A percentile compares a stretch with the other conserved stretches of the same genome.
phyloP scores from a whole-genome alignment of 1,139 yeast genomes.

The Pichia sp. region DNA sequence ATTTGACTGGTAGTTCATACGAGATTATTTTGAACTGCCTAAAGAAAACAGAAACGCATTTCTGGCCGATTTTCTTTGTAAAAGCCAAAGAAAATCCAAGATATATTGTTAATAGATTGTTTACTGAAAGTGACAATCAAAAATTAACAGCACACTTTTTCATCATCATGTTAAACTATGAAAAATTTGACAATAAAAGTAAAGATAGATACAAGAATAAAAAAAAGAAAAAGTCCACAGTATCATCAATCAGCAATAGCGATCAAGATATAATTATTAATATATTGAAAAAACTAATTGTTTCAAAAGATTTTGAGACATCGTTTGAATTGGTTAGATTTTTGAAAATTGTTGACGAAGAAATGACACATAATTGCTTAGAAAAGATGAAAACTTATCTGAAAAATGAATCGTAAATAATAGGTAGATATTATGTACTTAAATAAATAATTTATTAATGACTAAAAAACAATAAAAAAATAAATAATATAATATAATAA shows the following conservation, averaged over 20 bases:
- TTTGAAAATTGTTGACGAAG: slow-evolving; percentile 38
- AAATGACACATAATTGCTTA: slow-evolving; percentile 21
- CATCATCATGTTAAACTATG: slow-evolving; percentile 41
- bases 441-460: background rate
- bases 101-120: slow-evolving; percentile 31
- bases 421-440: background rate
- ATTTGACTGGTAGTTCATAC: slow-evolving; percentile 29
- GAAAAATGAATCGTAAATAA: background rate
- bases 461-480: background rate
- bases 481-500: background rate
- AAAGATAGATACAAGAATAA: slow-evolving; percentile 9
- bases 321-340: slow-evolving; percentile 43
- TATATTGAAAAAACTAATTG: slow-evolving; percentile 36
- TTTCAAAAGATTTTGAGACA: slow-evolving; percentile 42
- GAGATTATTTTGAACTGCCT: slow-evolving; percentile 33
- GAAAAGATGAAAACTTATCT: slow-evolving; percentile 18
- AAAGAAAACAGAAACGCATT: slow-evolving; percentile 58
- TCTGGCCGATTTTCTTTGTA: slow-evolving; percentile 51
- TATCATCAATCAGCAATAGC: slow-evolving; percentile 8
- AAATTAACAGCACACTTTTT: slow-evolving; percentile 40
- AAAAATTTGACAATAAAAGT: slow-evolving; percentile 21
- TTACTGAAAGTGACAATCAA: slow-evolving; percentile 35
- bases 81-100: slow-evolving; percentile 36
- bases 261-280: slow-evolving; percentile 36
- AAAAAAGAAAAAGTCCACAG: slow-evolving; percentile 6